Percentiles rank a stretch among this genome's conserved stretches.
Conservation (phyloP, 1,284 basidiomycete genomes). For the Paramarasmius palmivorus region DNA sequence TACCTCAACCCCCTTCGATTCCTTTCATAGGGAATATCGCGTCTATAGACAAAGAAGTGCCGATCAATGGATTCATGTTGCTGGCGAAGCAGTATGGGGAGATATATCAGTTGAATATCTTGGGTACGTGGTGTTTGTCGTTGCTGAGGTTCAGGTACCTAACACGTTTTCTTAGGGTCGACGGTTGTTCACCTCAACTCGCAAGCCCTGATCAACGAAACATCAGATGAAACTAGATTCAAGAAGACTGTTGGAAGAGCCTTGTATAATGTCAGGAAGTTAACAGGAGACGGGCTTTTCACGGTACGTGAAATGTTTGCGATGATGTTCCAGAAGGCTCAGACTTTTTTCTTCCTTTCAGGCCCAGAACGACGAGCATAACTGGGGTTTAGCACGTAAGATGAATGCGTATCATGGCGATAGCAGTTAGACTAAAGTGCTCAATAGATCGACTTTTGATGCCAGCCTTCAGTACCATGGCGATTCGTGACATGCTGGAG, state of each 20-base stretch:
- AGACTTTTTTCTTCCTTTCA: constrained; percentile 15
- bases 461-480: constrained; percentile 49
- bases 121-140: constrained; percentile 28
- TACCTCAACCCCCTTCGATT: constrained; percentile 39
- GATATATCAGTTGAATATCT: constrained; percentile 42
- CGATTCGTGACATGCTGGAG: constrained; percentile 49
- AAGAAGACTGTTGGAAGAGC: constrained; percentile 38
- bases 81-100: constrained; percentile 48
- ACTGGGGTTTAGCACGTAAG: constrained; percentile 51
- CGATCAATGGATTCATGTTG: constrained; percentile 36
- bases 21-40: constrained; percentile 49
- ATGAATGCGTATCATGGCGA: too few species aligned
- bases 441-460: constrained; percentile 48
- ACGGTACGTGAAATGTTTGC: constrained; percentile 30
- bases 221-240: constrained; percentile 47
- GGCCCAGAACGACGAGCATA: constrained; percentile 43
- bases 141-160: not conserved
- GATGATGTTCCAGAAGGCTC: not conserved
- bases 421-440: too few species aligned
- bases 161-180: not conserved
- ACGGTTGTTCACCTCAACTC: constrained; percentile 29
- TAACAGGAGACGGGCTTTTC: constrained; percentile 47
- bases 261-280: constrained; percentile 39
- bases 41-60: constrained; percentile 38
- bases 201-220: constrained; percentile 42